These are phyloP conservation scores for Termitomyces eurrhizus DNA, from an alignment of 768 basidiomycete genomes.

Conservation along the genomic window DNA sequence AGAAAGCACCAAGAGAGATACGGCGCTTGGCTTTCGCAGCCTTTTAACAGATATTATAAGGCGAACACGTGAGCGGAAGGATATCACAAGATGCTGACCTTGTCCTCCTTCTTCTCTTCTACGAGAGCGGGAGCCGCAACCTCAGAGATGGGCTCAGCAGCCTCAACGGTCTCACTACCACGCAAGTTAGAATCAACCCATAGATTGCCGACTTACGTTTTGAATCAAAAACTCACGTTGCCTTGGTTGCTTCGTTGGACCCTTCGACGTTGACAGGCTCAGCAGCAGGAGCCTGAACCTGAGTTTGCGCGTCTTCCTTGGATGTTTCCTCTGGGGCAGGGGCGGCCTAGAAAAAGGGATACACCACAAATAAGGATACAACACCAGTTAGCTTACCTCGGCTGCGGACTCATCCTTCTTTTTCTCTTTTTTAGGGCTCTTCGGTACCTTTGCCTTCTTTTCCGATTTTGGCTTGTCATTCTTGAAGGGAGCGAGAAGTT, in stretches of 20 bases:
- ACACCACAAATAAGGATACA: not conserved
- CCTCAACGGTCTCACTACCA: slow-evolving; percentile 39
- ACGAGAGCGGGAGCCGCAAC: slow-evolving; percentile 30
- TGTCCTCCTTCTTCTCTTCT: slow-evolving; percentile 33
- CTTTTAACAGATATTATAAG: slow-evolving; percentile 24
- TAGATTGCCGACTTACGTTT: not conserved
- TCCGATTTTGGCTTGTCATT: slow-evolving; percentile 55
- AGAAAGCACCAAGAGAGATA: slow-evolving; percentile 80
- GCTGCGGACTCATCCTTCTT: slow-evolving; percentile 61
- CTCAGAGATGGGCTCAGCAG: slow-evolving; percentile 35
- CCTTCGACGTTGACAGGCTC: slow-evolving; percentile 44
- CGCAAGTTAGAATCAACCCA: not conserved
- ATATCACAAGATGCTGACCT: slow-evolving; percentile 31
- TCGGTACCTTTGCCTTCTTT: slow-evolving; percentile 63
- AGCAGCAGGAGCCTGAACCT: slow-evolving; percentile 25
- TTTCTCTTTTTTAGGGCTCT: slow-evolving; percentile 80
- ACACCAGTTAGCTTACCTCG: slow-evolving; percentile 38
- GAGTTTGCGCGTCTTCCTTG: slow-evolving; percentile 25
- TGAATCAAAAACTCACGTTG: slow-evolving; percentile 46
- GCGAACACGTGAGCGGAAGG: too few species aligned
- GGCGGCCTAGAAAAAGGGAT: slow-evolving; percentile 24
- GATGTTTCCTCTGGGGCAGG: slow-evolving; percentile 35
- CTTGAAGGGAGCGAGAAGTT: slow-evolving; percentile 80
- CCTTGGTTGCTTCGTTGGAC: slow-evolving; percentile 61
- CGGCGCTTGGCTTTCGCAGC: slow-evolving; percentile 73